These are phyloP conservation scores for Bruguiera gymnorhiza DNA, from an alignment of 345 rosid species.

Conservation along the genomic window DNA sequence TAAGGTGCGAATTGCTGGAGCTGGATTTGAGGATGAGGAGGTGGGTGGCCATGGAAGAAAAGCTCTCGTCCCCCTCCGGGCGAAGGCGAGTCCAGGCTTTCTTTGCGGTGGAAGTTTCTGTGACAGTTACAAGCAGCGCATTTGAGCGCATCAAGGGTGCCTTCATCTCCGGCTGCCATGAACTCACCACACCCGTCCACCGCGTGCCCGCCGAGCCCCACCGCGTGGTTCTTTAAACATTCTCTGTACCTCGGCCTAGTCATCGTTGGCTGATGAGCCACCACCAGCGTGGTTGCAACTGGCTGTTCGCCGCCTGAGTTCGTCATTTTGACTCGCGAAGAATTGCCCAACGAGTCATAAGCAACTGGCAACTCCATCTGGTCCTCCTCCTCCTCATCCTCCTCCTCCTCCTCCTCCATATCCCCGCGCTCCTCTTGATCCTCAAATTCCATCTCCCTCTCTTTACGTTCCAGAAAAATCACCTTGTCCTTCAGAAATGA, in stretches of 20 bases:
- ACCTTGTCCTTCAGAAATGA: background rate
- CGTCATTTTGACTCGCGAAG: slow-evolving; percentile 28
- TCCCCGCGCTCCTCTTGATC: slow-evolving; percentile 50
- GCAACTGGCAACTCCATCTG: slow-evolving; percentile 40
- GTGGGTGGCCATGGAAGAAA: slow-evolving; percentile 10
- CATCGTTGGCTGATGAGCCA: background rate
- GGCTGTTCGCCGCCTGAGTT: slow-evolving; percentile 14
- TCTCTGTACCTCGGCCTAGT: slow-evolving; percentile 21
- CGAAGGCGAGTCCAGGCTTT: slow-evolving; percentile 10
- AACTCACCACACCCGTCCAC: slow-evolving; percentile 59
- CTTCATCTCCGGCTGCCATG: slow-evolving; percentile 33
- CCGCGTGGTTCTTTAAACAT: slow-evolving; percentile 46
- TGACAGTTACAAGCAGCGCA: slow-evolving; percentile 62
- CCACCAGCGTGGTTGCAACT: background rate
- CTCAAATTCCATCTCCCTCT: slow-evolving; percentile 43
- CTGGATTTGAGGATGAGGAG: slow-evolving; percentile 13
- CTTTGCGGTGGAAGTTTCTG: slow-evolving; percentile 48
- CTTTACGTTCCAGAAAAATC: background rate
- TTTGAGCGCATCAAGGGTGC: slow-evolving; percentile 21
- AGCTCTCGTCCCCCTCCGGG: background rate
- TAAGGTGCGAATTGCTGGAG: background rate
- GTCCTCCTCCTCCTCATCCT: background rate
- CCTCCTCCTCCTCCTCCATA: slow-evolving; percentile 54
- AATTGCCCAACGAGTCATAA: slow-evolving; percentile 42
- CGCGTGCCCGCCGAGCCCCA: slow-evolving; percentile 49